Conservation (phyloP, 1,284 basidiomycete genomes). For the Ustilago sp. region DNA sequence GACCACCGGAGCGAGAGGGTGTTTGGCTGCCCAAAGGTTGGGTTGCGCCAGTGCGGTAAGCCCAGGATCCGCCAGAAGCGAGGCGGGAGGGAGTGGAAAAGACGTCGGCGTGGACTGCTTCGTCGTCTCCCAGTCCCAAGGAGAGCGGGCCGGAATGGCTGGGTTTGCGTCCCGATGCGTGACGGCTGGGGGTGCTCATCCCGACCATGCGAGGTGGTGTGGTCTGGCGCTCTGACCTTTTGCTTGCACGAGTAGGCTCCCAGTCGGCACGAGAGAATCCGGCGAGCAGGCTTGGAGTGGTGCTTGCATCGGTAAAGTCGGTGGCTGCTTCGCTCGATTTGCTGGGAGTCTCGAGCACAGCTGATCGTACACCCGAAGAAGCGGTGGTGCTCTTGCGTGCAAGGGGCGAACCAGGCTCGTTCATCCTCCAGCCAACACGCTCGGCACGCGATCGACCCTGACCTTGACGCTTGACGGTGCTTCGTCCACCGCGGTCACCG, state of each 20-base stretch:
- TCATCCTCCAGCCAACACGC: slow-evolving; percentile 54
- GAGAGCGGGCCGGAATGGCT: slow-evolving; percentile 39
- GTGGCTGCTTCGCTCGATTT: slow-evolving; percentile 35
- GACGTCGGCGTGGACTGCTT: slow-evolving; percentile 49
- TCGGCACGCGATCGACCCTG: slow-evolving; percentile 53
- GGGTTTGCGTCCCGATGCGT: slow-evolving; percentile 44
- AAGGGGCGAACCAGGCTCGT: slow-evolving; percentile 61
- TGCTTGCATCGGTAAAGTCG: slow-evolving; percentile 47
- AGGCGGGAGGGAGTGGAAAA: slow-evolving; percentile 61
- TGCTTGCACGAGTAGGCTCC: slow-evolving; percentile 32
- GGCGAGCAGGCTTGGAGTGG: slow-evolving; percentile 45
- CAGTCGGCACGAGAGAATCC: slow-evolving; percentile 52
- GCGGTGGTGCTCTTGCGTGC: slow-evolving; percentile 59
- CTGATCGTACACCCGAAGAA: slow-evolving; percentile 41
- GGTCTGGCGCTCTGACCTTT: slow-evolving; percentile 30
- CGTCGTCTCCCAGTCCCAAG: slow-evolving; percentile 42
- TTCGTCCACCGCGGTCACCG: slow-evolving; percentile 36
- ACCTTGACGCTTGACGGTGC: slow-evolving; percentile 52
- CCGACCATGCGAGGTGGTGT: slow-evolving; percentile 40
- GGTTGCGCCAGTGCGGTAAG: slow-evolving; percentile 24
- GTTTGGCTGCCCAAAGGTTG: slow-evolving; percentile 41
- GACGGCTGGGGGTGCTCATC: slow-evolving; percentile 50
- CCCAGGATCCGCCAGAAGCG: slow-evolving; percentile 48
- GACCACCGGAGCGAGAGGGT: slow-evolving; percentile 43
- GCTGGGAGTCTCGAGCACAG: slow-evolving; percentile 41